Conservation (phyloP, 192 early-diverging fungal species). For the Polychytrium aggregatum region DNA sequence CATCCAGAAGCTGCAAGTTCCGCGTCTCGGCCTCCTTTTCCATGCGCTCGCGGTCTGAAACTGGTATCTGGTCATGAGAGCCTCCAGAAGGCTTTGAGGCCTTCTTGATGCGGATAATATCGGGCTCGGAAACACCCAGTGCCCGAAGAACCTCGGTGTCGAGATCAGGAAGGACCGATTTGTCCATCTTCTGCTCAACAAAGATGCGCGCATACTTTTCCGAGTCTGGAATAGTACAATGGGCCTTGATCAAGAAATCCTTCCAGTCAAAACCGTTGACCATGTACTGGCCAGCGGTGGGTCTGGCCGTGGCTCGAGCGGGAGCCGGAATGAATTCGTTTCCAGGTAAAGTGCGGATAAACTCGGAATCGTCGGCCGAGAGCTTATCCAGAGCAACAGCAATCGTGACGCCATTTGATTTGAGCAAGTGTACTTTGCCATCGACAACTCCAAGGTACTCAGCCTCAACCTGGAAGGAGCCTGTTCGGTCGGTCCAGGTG, state of each 20-base stretch:
- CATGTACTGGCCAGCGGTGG: slow-evolving; percentile 12
- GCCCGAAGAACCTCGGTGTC: slow-evolving; percentile 60
- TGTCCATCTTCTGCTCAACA: slow-evolving; percentile 78
- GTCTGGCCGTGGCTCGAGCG: slow-evolving; percentile 8
- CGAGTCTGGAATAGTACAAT: slow-evolving; percentile 60
- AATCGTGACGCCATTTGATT: slow-evolving; percentile 90
- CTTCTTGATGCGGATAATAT: slow-evolving; percentile 70
- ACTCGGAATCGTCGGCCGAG: slow-evolving; percentile 36
- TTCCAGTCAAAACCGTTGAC: slow-evolving; percentile 89
- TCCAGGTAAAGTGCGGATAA: slow-evolving; percentile 27
- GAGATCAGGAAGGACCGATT: slow-evolving; percentile 61
- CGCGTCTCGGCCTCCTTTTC: slow-evolving; percentile 33
- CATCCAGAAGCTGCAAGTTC: slow-evolving; percentile 16
- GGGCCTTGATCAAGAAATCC: slow-evolving; percentile 76
- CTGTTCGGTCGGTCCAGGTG: slow-evolving; percentile 87
- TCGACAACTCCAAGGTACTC: slow-evolving; percentile 66
- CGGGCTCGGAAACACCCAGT: slow-evolving; percentile 73
- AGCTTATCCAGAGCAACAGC: slow-evolving; percentile 85
- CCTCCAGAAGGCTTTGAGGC: slow-evolving; percentile 14
- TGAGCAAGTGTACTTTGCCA: slow-evolving; percentile 87
- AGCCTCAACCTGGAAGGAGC: slow-evolving; percentile 86
- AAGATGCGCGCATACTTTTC: slow-evolving; percentile 73
- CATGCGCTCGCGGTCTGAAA: slow-evolving; percentile 16
- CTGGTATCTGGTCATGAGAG: not conserved
- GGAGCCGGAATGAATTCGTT: slow-evolving; percentile 16